phyloP scores from a whole-genome alignment of 805 yeast genomes.

The Hanseniaspora meyeri region DNA sequence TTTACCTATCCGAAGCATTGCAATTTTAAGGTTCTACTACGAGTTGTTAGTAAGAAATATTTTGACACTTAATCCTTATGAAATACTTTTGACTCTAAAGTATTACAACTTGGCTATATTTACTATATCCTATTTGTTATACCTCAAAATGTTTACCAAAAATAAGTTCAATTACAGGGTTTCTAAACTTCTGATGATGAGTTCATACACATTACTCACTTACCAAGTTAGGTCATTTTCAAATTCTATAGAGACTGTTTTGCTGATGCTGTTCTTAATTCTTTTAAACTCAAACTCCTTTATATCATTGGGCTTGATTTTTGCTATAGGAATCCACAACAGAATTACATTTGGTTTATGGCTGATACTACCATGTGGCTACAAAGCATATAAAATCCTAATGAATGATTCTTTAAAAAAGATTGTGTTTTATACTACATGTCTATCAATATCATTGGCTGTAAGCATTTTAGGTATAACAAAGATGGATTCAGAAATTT shows the following conservation, averaged over 20 bases:
- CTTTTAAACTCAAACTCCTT: constrained; percentile 27
- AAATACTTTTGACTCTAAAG: constrained; percentile 17
- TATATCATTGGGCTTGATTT: constrained; percentile 34
- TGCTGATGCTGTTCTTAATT: constrained; percentile 32
- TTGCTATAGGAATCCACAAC: constrained; percentile 66
- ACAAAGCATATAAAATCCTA: constrained; percentile 30
- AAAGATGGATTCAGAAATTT: constrained; percentile 43
- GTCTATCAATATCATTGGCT: constrained; percentile 25
- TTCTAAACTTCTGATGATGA: constrained; percentile 32
- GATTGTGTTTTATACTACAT: constrained; percentile 16
- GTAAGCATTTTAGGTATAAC: constrained; percentile 32
- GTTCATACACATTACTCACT: constrained; percentile 60
- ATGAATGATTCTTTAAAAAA: constrained; percentile 24
- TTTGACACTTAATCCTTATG: neutral
- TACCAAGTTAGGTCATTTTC: constrained; percentile 82
- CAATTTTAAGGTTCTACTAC: neutral
- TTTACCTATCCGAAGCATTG: constrained; percentile 4
- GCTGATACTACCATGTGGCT: constrained; percentile 46
- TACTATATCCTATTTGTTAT: neutral
- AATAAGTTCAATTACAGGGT: constrained; percentile 17
- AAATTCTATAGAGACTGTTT: constrained; percentile 63
- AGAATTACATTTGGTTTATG: constrained; percentile 74
- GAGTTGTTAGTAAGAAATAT: neutral
- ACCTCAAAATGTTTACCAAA: neutral
- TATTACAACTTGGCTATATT: constrained; percentile 1